phyloP scores from a whole-genome alignment of 352 stramenopile species.

The Hyaloperonospora arabidopsidis region DNA sequence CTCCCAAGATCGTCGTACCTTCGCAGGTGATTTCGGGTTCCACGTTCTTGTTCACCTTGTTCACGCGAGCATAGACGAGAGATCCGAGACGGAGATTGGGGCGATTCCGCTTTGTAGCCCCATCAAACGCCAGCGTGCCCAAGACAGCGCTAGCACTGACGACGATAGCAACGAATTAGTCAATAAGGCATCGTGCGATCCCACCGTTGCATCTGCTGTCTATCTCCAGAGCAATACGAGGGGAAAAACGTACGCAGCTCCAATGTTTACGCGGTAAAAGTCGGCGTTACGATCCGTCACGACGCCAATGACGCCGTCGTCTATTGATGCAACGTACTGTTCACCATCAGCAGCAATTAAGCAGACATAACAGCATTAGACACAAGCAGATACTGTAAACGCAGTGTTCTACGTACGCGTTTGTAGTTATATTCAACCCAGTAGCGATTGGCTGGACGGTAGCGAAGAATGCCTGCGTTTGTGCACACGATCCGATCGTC shows the following conservation, averaged over 20 bases:
- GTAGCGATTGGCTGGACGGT: conserved; percentile 81
- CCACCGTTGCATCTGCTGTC: neutral
- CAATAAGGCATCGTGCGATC: neutral
- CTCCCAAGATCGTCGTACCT: conserved; percentile 38
- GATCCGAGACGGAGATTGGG: conserved; percentile 88
- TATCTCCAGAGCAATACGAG: conserved; percentile 1
- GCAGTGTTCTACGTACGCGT: conserved; percentile 38
- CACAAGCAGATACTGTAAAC: neutral
- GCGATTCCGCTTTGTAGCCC: conserved; percentile 96
- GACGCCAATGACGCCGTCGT: conserved; percentile 91
- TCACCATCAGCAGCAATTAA: conserved; percentile 1
- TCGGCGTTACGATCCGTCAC: conserved; percentile 91
- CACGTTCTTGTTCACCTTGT: conserved; percentile 74
- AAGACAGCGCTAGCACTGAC: conserved; percentile 59
- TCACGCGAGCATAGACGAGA: conserved; percentile 93
- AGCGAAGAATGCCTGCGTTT: conserved; percentile 78
- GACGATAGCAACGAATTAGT: conserved; percentile 7
- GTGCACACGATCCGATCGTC: conserved; percentile 65
- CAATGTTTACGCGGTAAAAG: conserved; percentile 93
- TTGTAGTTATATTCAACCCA: conserved; percentile 87
- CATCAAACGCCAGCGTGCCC: conserved; percentile 90
- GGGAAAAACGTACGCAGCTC: conserved; percentile 65
- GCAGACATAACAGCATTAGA: conserved; percentile 3
- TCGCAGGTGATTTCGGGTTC: conserved; percentile 94
- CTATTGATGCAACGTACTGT: conserved; percentile 66